Evolutionary conservation across 2,329 filamentous ascomycete genomes (phyloP), one percentile per base, ranked within the genome.

Genomic region (Sclerotinia trifoliorum): DNA sequence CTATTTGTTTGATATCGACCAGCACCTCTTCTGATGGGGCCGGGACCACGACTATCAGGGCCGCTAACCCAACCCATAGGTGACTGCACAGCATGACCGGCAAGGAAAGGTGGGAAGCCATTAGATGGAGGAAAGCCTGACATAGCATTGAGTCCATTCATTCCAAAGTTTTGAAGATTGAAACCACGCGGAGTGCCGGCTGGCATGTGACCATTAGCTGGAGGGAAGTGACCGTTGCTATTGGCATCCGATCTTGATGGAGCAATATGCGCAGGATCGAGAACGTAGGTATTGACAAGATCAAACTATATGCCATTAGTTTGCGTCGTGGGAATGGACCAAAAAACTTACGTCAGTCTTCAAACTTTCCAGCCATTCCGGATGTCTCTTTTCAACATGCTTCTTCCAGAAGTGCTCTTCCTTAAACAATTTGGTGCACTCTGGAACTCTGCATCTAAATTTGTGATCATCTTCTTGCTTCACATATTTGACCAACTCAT

Each of bases 401-500:
- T 99, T 99, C 76, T 89, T 90, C 94, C 96, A 99, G 78, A 99
- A 99, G 74, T 94, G 88, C 55, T 96, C 91, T 69, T 95, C 95
- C 79, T 98, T 98, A 85, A 99, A 99, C 10, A 99, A 83, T 80
- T 99, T 99, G 15, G 91, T 90, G 80, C 95, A 99, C 51, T 97
- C 94, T 1, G 94, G 94, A 5, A 96, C 94, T 79, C 95, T 96
- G 85, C 95, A 99, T 70, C 96, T 88, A 84, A 90, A 99, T 78
- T 98, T 98, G 75, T 94, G 90, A 79, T 97, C 94, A 74, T 99
- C 96, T 79, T 99, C 95, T 80, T 98, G 94, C 81, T 97, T 97
- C 71, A 98, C 92, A 75, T 88, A 92, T 79, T 96, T 97, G 72
- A 81, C 79, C 51, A 98, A 82, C 78, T 99, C 95, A 52, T 96